phyloP scores from a whole-genome alignment of 768 basidiomycete genomes.

The Psilocybe subaeruginosa region DNA sequence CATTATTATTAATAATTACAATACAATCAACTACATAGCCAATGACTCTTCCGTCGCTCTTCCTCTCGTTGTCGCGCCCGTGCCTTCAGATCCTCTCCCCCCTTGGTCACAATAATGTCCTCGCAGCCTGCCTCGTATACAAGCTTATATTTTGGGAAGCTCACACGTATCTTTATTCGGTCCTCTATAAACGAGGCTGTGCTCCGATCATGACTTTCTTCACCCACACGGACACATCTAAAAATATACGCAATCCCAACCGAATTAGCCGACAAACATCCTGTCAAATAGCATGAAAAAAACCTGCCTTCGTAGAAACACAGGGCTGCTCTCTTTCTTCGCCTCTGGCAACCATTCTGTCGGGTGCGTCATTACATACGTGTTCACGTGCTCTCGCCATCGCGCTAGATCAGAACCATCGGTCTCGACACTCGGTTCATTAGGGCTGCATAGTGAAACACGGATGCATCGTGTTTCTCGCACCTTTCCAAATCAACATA shows the following conservation, averaged over 20 bases:
- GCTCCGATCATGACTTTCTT: conserved; percentile 31
- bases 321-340: conserved; percentile 35
- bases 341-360: conserved; percentile 69
- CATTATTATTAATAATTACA: conserved; percentile 3
- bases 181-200: conserved; percentile 41
- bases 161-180: conserved; percentile 56
- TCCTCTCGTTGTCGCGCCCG: conserved; percentile 53
- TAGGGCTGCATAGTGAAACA: conserved; percentile 60
- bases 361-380: conserved; percentile 69
- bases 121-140: conserved; percentile 71
- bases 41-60: conserved; percentile 49
- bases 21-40: conserved; percentile 10
- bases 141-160: conserved; percentile 65
- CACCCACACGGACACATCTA: conserved; percentile 49
- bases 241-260: conserved; percentile 39
- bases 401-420: conserved; percentile 52
- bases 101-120: conserved; percentile 49
- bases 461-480: conserved; percentile 55
- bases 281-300: conserved; percentile 9
- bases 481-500: conserved; percentile 43
- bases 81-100: conserved; percentile 32
- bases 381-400: conserved; percentile 77
- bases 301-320: conserved; percentile 66
- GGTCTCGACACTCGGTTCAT: conserved; percentile 68
- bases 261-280: conserved; percentile 20